Evolutionary conservation across 441 rosid species (phyloP).

Genomic region (Pelargonium cotyledonis): DNA sequence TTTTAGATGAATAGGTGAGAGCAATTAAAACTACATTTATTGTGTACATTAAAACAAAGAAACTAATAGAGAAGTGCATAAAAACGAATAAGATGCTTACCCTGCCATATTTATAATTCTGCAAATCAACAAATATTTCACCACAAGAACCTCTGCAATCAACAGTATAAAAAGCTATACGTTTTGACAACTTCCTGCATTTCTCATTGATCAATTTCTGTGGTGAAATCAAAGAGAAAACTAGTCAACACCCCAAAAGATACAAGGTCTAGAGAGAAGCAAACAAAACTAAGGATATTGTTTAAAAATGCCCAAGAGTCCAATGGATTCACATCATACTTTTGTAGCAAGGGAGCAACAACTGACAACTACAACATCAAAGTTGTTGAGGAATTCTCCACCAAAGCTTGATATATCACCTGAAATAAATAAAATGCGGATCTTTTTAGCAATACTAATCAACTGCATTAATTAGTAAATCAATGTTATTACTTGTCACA

Average conservation of each 20-base stretch:
- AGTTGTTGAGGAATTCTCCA: constrained; percentile 52
- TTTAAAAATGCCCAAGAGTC: no score
- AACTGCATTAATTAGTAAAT: background rate
- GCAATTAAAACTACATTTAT: no score
- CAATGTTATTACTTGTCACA: no score
- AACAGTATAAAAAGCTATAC: constrained; percentile 63
- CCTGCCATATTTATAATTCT: constrained; percentile 51
- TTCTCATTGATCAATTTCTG: constrained; percentile 71
- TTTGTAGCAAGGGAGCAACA: constrained; percentile 49
- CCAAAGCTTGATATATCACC: constrained; percentile 59
- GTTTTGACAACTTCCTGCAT: constrained; percentile 60
- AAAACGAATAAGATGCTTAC: constrained; percentile 24
- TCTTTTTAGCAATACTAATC: background rate
- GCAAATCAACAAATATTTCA: constrained; percentile 78
- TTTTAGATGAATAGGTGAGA: no score
- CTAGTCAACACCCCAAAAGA: no score
- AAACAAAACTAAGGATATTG: no score
- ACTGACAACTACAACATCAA: constrained; percentile 62
- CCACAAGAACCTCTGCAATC: constrained; percentile 76
- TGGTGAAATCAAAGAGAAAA: constrained; percentile 10
- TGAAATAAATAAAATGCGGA: constrained; percentile 20
- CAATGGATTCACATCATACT: constrained; percentile 27
- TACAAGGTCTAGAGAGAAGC: no score
- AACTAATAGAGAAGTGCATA: no score
- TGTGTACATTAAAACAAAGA: no score